phyloP scores from a whole-genome alignment of 2,329 filamentous ascomycete species.

The Monilinia fructigena region DNA sequence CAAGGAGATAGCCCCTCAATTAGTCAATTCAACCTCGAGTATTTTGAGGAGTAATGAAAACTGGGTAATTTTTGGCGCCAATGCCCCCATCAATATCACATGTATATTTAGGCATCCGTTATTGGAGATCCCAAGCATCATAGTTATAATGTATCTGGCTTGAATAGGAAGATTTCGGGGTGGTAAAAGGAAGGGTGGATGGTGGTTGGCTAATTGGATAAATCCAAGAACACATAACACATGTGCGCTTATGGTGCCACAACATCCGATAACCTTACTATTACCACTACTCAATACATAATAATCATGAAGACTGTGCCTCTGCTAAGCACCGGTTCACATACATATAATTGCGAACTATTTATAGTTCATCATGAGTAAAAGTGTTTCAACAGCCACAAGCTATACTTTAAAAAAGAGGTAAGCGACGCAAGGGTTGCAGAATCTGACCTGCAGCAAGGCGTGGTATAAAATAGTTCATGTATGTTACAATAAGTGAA shows the following conservation, averaged over 20 bases:
- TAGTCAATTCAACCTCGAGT: neutral
- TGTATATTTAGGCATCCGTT: constrained; percentile 8
- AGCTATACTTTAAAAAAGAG: constrained; percentile 7
- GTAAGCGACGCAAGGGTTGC: constrained; percentile 14
- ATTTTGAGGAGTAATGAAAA: constrained; percentile 1
- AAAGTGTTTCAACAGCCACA: constrained; percentile 9
- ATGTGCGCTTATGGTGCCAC: constrained; percentile 9
- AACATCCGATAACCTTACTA: neutral
- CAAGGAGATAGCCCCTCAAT: neutral
- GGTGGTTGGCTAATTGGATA: constrained; percentile 5
- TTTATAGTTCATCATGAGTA: constrained; percentile 11
- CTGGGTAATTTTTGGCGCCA: constrained; percentile 6
- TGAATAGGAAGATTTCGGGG: neutral
- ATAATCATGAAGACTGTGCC: neutral
- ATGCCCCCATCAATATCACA: constrained; percentile 2
- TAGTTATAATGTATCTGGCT: neutral
- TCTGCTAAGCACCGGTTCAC: neutral
- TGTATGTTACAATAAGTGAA: neutral
- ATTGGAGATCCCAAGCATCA: constrained; percentile 7
- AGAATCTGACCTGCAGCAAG: constrained; percentile 20
- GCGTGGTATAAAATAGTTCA: neutral
- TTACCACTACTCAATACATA: neutral
- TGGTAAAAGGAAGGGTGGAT: neutral
- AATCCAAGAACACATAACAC: constrained; percentile 5
- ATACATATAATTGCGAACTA: neutral